Percentiles rank a stretch among this genome's conserved stretches.
phyloP scores from a whole-genome alignment of 2,329 filamentous ascomycete species.

The Nemania sp. region DNA sequence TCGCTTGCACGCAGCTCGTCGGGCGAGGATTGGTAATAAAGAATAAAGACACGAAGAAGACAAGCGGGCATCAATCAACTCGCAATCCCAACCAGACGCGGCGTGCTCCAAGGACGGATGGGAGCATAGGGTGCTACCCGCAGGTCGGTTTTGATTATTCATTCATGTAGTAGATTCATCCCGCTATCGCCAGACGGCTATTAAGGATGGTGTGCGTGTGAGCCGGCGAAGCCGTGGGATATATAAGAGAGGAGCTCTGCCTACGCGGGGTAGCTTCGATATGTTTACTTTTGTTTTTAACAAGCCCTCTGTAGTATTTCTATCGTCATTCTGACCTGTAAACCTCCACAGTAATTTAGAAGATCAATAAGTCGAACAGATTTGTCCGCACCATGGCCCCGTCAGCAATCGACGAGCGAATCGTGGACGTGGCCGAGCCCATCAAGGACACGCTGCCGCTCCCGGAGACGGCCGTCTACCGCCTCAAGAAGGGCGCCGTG shows the following conservation, averaged over 20 bases:
- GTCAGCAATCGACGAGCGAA: slow-evolving; percentile 63
- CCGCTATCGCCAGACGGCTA: slow-evolving; percentile 15
- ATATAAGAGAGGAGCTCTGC: slow-evolving; percentile 11
- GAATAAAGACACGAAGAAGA: no score
- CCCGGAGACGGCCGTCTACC: slow-evolving; percentile 58
- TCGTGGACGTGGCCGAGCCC: slow-evolving; percentile 65
- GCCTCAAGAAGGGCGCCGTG: slow-evolving; percentile 70
- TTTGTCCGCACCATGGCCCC: slow-evolving; percentile 54
- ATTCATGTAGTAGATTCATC: neutral
- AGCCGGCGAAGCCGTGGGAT: slow-evolving; percentile 1
- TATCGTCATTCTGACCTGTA: no score
- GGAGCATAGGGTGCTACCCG: neutral
- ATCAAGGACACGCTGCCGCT: slow-evolving; percentile 67
- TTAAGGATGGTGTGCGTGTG: neutral
- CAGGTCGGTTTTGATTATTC: slow-evolving; percentile 16
- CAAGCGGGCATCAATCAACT: no score
- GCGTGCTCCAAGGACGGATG: neutral
- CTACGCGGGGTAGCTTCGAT: neutral
- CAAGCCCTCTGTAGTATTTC: neutral
- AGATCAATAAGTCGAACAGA: no score
- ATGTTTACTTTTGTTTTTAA: neutral
- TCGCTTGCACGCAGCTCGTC: no score
- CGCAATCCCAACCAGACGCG: neutral
- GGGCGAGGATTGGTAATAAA: no score
- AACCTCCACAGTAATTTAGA: no score